Evolutionary conservation across 2,329 filamentous ascomycete genomes (phyloP).

Genomic region (Emericellopsis cladophorae): DNA sequence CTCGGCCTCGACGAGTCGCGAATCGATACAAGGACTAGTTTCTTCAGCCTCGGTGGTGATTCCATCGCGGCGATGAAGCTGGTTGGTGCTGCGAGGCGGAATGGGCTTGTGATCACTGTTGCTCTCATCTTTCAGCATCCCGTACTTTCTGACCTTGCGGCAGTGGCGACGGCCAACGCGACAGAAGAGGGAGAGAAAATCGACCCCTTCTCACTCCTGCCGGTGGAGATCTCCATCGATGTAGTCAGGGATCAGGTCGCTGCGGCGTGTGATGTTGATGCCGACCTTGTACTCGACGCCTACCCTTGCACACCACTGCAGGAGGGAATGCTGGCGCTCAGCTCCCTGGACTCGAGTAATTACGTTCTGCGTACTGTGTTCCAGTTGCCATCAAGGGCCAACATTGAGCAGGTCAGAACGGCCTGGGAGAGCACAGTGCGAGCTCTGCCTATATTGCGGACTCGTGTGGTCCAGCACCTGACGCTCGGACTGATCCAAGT

Average conservation of each 20-base stretch:
- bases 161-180: too few relatives aligned
- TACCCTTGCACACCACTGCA: slow-evolving; percentile 43
- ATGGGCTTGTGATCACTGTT: too few relatives aligned
- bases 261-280: slow-evolving; percentile 22
- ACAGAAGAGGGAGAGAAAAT: too few relatives aligned
- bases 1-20: background rate
- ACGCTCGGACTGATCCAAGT: slow-evolving; percentile 32
- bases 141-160: too few relatives aligned
- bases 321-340: slow-evolving; percentile 40
- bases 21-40: too few relatives aligned
- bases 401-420: slow-evolving; percentile 22
- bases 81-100: too few relatives aligned
- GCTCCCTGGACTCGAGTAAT: slow-evolving; percentile 33
- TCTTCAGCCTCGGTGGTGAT: slow-evolving; percentile 27
- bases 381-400: slow-evolving; percentile 20
- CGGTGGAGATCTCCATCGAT: too few relatives aligned
- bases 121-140: too few relatives aligned
- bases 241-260: slow-evolving; percentile 25
- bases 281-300: slow-evolving; percentile 29
- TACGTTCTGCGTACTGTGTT: slow-evolving; percentile 39
- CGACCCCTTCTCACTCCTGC: too few relatives aligned
- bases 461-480: slow-evolving; percentile 32
- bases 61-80: slow-evolving; percentile 19
- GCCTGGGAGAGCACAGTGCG: slow-evolving; percentile 27
- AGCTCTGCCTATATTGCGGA: slow-evolving; percentile 29